A percentile compares a stretch with the other conserved stretches of the same genome.
Evolutionary conservation across 2,329 filamentous ascomycete species (phyloP).

Genomic region (Blastomyces silverae): DNA sequence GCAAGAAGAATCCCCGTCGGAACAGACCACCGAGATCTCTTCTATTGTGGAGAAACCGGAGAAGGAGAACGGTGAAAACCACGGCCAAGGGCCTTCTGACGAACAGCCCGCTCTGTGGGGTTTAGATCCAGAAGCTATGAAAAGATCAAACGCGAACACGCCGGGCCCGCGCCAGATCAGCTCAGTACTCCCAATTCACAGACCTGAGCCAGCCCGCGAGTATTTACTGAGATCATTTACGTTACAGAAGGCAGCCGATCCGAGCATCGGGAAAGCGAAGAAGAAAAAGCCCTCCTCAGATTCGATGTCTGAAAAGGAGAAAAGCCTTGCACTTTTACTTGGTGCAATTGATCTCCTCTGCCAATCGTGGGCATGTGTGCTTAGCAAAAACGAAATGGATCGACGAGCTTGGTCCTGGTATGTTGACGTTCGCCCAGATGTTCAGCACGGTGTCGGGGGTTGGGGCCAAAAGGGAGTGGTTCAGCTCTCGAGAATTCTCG

Average conservation of each 20-base stretch:
- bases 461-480: conserved; percentile 77
- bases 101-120: conserved; percentile 50
- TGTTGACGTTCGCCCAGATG: conserved; percentile 64
- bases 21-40: conserved; percentile 15
- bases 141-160: conserved; percentile 38
- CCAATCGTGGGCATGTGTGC: conserved; percentile 62
- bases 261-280: conserved; percentile 18
- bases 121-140: conserved; percentile 51
- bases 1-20: conserved; percentile 39
- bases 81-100: conserved; percentile 19
- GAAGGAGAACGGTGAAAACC: conserved; percentile 13
- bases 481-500: conserved; percentile 59
- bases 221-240: conserved; percentile 50
- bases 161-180: conserved; percentile 23
- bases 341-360: conserved; percentile 65
- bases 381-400: conserved; percentile 63
- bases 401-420: conserved; percentile 78
- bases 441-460: conserved; percentile 61
- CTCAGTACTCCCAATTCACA: conserved; percentile 63
- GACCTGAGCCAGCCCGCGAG: conserved; percentile 59
- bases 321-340: conserved; percentile 62
- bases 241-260: conserved; percentile 18
- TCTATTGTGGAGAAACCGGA: conserved; percentile 6
- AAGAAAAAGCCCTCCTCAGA: conserved; percentile 48
- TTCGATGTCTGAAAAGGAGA: conserved; percentile 56